Base-by-base conservation (phyloP, 331 rosid species). In the Acacia concinna region DNA sequence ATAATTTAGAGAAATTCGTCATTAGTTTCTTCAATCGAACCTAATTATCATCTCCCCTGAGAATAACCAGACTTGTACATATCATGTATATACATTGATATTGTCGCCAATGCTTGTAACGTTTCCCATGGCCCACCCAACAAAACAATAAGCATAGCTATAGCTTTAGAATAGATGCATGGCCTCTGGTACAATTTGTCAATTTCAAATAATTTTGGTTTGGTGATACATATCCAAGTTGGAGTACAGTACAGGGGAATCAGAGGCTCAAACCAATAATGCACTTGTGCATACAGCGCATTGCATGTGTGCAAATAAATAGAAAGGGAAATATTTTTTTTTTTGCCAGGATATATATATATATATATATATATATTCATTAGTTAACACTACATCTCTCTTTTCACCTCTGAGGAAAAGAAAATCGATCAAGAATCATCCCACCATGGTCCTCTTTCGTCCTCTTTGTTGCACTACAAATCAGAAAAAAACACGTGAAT, bases 381-480 rank as follows among this genome's bases (percentile, higher is more conserved):
- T 74, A 28, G 20, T 37, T 43, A n/a, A 30, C 43, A 30, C 43
- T 51, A 31, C 75, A 14, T 62, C 74, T 17, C 57, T 57, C 59
- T 28, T 47, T 77, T 23, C 30, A 81, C 76, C 68, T 30, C 74
- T 10, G 10, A 21, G 21, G 76, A 76, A 64, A 14, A 43, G 43
- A 52, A 73, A 40, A 47, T 66, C 15, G 52, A 23, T 17, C 43
- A 59, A 54, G 81, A 84, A 63, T 83, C 86, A 92, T 79, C 96
- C 96, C 74, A 94, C 92, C 98, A 94, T 94, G 80, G 96, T 91
- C 87, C 94, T 93, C 87, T 94, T 91, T 57, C 96, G 92, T 68
- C 98, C 97, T 84, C 96, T 89, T 82, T 91, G 94, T 79, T 97
- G 86, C 89, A 91, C 96, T 94, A 78, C 81, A 80, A 35, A 35